phyloP scores from a whole-genome alignment of 2,329 filamentous ascomycete genomes.

The Aspergillus sp. region DNA sequence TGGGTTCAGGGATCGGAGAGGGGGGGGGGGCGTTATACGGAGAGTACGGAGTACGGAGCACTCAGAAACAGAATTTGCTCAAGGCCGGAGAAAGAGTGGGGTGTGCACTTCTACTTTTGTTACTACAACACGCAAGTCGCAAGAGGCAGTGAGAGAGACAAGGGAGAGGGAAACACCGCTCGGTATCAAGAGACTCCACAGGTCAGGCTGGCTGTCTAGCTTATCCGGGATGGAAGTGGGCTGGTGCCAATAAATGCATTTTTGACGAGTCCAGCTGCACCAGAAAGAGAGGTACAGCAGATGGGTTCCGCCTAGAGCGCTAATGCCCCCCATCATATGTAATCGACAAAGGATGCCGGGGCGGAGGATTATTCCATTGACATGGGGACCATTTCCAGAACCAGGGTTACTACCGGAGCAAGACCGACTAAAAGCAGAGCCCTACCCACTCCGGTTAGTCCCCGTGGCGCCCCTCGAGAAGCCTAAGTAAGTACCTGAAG shows the following conservation, averaged over 20 bases:
- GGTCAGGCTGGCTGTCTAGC: background rate
- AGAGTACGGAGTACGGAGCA: background rate
- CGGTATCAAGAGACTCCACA: conserved; percentile 8
- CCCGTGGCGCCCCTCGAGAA: background rate
- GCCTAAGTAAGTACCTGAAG: conserved; percentile 5
- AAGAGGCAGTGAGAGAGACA: background rate
- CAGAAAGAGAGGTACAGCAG: conserved; percentile 6
- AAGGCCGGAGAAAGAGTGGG: background rate
- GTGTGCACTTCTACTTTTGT: background rate
- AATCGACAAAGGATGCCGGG: background rate
- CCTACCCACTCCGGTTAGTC: conserved; percentile 1
- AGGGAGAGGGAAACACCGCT: conserved; percentile 1
- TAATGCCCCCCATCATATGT: background rate
- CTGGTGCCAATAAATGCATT: conserved; percentile 11
- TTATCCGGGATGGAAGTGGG: background rate
- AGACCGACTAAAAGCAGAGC: background rate
- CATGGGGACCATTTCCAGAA: conserved; percentile 16
- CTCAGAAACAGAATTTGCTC: conserved; percentile 4
- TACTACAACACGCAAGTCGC: background rate
- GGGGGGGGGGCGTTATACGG: background rate
- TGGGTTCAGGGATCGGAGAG: background rate
- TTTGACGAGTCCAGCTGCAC: conserved; percentile 19
- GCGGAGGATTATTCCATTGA: conserved; percentile 12
- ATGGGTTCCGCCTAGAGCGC: conserved; percentile 12
- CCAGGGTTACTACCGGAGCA: conserved; percentile 6